Evolutionary conservation across 2,329 filamentous ascomycete species (phyloP).

Genomic region (Ophiocordyceps camponoti-saundersi): DNA sequence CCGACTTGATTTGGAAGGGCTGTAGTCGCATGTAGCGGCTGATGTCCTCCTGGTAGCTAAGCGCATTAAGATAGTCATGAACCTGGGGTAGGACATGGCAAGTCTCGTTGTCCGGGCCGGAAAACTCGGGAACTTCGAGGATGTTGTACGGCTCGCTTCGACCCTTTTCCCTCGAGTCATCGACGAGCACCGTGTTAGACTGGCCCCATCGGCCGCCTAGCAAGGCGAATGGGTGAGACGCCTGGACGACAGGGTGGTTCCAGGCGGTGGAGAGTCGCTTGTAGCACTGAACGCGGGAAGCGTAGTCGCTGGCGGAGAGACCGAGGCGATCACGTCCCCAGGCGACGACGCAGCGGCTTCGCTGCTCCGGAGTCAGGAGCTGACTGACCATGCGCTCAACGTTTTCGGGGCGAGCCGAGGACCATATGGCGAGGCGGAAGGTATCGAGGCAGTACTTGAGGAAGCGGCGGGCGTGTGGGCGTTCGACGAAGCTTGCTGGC

Average conservation of each 20-base stretch:
- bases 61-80: conserved; percentile 41
- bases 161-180: conserved; percentile 72
- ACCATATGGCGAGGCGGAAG: conserved; percentile 80
- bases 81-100: conserved; percentile 35
- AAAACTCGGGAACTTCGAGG: conserved; percentile 65
- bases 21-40: conserved; percentile 38
- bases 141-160: conserved; percentile 71
- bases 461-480: conserved; percentile 54
- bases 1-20: conserved; percentile 27
- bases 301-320: conserved; percentile 47
- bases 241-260: conserved; percentile 28
- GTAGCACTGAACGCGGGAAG: conserved; percentile 65
- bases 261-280: conserved; percentile 68
- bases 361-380: conserved; percentile 41
- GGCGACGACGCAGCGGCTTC: conserved; percentile 41
- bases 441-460: conserved; percentile 55
- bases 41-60: conserved; percentile 39
- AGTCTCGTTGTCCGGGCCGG: conserved; percentile 22
- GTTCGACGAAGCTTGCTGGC: conserved; percentile 38
- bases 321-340: conserved; percentile 70
- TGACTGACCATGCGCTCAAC: conserved; percentile 49
- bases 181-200: conserved; percentile 74
- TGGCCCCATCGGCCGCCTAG: conserved; percentile 48
- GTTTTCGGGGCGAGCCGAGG: conserved; percentile 61
- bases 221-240: conserved; percentile 24